Percentiles rank a stretch among this genome's conserved stretches.
Evolutionary conservation across 2,329 filamentous ascomycete species (phyloP).

Genomic region (Monilinia aucupariae): DNA sequence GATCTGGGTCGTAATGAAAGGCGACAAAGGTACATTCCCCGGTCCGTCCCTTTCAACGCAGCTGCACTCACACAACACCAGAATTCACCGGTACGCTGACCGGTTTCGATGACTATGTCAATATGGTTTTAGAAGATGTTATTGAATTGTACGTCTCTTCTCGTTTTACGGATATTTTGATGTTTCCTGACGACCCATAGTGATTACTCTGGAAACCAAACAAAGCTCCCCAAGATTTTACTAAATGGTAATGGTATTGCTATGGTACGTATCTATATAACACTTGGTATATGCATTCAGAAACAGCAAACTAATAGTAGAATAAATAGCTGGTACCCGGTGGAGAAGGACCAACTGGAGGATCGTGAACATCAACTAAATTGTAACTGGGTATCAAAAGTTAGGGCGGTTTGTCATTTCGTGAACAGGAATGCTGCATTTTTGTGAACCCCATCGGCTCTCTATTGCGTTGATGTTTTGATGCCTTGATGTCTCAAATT

Average conservation of each 20-base stretch:
- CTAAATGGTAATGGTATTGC: constrained; percentile 98
- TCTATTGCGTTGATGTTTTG: not conserved
- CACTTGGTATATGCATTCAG: not conserved
- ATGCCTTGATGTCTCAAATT: not conserved
- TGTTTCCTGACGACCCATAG: constrained; percentile 48
- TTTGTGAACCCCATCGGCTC: not conserved
- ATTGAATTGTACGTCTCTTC: constrained; percentile 73
- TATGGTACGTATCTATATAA: constrained; percentile 61
- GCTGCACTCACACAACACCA: constrained; percentile 38
- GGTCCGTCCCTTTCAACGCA: not conserved
- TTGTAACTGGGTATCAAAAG: constrained; percentile 5
- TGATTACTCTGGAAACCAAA: constrained; percentile 83
- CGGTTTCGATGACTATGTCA: constrained; percentile 99
- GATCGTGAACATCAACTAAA: constrained; percentile 20
- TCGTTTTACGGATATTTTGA: not conserved
- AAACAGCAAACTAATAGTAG: constrained; percentile 10
- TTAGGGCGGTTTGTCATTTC: not conserved
- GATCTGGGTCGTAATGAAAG: constrained; percentile 99
- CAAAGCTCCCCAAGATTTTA: constrained; percentile 87
- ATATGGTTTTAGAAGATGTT: constrained; percentile 97
- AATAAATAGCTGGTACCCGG: constrained; percentile 67
- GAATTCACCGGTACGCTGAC: constrained; percentile 93
- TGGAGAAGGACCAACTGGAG: constrained; percentile 58
- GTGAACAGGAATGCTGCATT: not conserved
- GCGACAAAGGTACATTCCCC: constrained; percentile 73